These are phyloP conservation scores for Dimocarpus longan DNA, from an alignment of 345 rosid genomes.

Conservation along the genomic window DNA sequence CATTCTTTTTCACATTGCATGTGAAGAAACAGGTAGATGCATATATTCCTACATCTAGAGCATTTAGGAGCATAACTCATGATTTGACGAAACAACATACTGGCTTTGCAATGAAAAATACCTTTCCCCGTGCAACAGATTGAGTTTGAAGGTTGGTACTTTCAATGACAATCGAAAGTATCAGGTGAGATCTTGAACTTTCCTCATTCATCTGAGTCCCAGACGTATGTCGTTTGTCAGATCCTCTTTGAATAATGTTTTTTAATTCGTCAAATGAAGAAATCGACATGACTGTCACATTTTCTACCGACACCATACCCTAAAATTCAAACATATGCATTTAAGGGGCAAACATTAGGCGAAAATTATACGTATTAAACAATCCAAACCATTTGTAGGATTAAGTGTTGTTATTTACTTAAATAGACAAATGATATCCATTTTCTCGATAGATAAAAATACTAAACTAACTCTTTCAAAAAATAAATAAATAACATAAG, in stretches of 20 bases:
- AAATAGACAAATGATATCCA: not conserved
- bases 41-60: not conserved
- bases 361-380: not conserved
- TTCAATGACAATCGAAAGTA: conserved; percentile 85
- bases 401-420: not conserved
- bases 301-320: conserved; percentile 95
- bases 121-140: conserved; percentile 93
- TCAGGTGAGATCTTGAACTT: conserved; percentile 93
- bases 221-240: conserved; percentile 78
- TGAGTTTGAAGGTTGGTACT: conserved; percentile 98
- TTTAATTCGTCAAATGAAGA: conserved; percentile 76
- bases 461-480: not conserved
- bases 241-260: conserved; percentile 74
- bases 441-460: too few relatives aligned
- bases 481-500: too few relatives aligned
- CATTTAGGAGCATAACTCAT: not conserved
- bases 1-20: not conserved
- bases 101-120: conserved; percentile 19
- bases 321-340: conserved; percentile 32
- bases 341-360: conserved; percentile 16
- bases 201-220: conserved; percentile 97
- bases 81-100: conserved; percentile 4
- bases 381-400: not conserved
- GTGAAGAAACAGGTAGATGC: not conserved
- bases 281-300: conserved; percentile 70